Evolutionary conservation across 805 yeast species (phyloP), one percentile per base, ranked within the genome.

Genomic region (Saccharomycopsis fermentans): DNA sequence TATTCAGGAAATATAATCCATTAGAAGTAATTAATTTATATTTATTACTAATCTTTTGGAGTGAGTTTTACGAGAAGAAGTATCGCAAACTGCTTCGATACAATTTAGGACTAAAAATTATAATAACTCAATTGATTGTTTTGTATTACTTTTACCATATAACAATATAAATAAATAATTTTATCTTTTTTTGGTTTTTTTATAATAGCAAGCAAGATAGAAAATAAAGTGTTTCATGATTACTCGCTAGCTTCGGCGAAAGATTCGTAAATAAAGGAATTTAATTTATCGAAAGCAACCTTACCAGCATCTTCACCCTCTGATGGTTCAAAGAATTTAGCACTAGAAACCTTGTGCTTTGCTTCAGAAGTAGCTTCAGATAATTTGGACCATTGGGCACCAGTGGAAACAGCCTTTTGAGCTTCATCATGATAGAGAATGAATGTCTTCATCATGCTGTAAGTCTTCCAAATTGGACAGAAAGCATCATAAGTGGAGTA

Each of bases 381-480:
- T 65, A 94, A 81, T 78, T 90, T 94, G 64, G 87, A 81, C 99
- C 99, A 94, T 72, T 81, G 83, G 36, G 96, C 92, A 69, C 98
- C 98, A 66, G 86, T 83, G 43, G 96, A 80, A 62, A 92, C 87
- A 16, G 98, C 96, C 77, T 90, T 91, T 77, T 92, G 98, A 35
- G 99, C 97, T 77, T 94, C 98, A 66, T 92, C 97, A 69, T 88
- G 83, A 75, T 94, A 94, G 37, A 90, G 74, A 60, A 91, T 83
- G 68, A 94, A 94, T 11, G 91, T 86, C 74, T 87, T 90, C 98
- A 94, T 91, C 99, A 94, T 94, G 72, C 89, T 94, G 67, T 82
- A 86, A 53, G 99, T 94, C 80, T 94, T 94, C 99, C 99, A 94
- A 70, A 94, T 88, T 65, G 99, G 99, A 77, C 99, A 94, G 87